Base-by-base conservation (phyloP, 768 basidiomycete genomes). In the Scleroderma bovista region DNA sequence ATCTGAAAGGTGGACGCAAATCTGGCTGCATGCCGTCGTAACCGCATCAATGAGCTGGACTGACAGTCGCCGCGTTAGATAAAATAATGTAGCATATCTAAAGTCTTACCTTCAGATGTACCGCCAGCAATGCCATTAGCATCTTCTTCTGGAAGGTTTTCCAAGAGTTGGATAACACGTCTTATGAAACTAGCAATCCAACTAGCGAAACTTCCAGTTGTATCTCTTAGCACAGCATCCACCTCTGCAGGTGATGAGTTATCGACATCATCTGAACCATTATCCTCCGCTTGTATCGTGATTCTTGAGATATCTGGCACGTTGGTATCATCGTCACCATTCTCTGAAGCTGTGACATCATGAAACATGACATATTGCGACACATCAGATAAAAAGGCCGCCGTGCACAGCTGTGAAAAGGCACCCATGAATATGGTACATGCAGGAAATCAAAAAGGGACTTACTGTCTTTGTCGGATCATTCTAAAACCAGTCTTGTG, bases 141-240 rank as follows among this genome's bases (percentile, higher is more conserved):
- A 11, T 90, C 93, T 68, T 95, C 94, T 64, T 98, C 95, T 0
- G 94, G 94, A 5, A 98, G 72, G 62, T 95, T 94, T 70, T 93
- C 90, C 61, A 87, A 94, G 17, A 97, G 69, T 1, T 88, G 80
- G 46, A 92, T 73, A 46, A 92, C 80, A 10, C 89, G 80, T 15
- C 87, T 75, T 60, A 92, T 84, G 26, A 92, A 77, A 19, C 84
- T 81, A 0, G 77, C 77, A 12, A 91, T 83, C 89, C 90, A 92
- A 60, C 88, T 90, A 15, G 87, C 80, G 59, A 92, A 88, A 32
- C 77, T 79, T 3, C 80, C 77, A 15, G 89, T 88, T 19, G 83
- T 79, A 50, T 87, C 81, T 63, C 79, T 77, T 8, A 93, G 68
- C 33, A 86, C 62, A 0, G 74, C 75, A 64, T 93, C 86, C 61